These are phyloP conservation scores for Rhododendron henanense DNA, from an alignment of 148 eudicot species.

Conservation along the genomic window DNA sequence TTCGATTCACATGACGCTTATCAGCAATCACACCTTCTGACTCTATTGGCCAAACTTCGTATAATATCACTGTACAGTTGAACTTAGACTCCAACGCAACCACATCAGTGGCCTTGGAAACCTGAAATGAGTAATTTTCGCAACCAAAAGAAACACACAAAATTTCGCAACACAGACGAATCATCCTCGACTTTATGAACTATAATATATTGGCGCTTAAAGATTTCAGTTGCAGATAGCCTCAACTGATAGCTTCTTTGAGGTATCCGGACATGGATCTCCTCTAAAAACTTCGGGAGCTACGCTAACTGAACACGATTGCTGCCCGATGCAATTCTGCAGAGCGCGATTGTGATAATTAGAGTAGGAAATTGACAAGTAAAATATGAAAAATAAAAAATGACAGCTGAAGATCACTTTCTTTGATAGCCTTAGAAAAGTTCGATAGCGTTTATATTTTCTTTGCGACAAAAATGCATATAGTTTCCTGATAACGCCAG, in stretches of 20 bases:
- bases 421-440: conserved; percentile 26
- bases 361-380: background rate
- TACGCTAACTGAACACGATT: conserved; percentile 66
- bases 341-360: background rate
- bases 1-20: background rate
- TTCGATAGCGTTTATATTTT: conserved; percentile 39
- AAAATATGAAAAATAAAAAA: background rate
- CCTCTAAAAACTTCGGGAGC: conserved; percentile 70
- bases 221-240: conserved; percentile 57
- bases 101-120: background rate
- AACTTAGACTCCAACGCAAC: background rate
- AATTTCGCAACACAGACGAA: background rate
- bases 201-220: background rate
- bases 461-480: conserved; percentile 37
- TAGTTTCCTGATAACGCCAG: background rate
- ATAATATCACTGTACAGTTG: conserved; percentile 12
- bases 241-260: conserved; percentile 76
- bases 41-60: background rate
- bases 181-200: background rate
- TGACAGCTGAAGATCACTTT: background rate
- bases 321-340: conserved; percentile 72
- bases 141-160: background rate
- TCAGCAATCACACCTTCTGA: background rate
- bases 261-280: conserved; percentile 68
- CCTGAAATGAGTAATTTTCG: background rate